A percentile compares a stretch with the other conserved stretches of the same genome.
phyloP scores from a whole-genome alignment of 176 grass and related monocot species.

The Zea luxurians region DNA sequence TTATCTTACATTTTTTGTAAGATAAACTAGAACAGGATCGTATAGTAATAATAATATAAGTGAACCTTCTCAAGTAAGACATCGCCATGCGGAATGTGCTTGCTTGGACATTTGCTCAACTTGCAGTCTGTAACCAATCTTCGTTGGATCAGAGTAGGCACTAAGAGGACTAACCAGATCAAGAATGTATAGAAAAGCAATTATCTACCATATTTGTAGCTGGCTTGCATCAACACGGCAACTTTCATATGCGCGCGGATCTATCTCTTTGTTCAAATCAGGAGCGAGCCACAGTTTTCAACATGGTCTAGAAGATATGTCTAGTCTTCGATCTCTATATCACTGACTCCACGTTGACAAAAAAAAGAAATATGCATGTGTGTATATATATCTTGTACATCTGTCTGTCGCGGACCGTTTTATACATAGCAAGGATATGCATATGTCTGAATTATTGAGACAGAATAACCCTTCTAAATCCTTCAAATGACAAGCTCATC shows the following conservation, averaged over 20 bases:
- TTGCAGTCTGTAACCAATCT: neutral
- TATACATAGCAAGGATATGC: neutral
- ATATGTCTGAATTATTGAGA: conserved; percentile 27
- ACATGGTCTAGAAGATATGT: conserved; percentile 23
- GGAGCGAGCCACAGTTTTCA: neutral
- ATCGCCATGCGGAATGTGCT: neutral
- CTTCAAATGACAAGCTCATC: neutral
- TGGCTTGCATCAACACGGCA: neutral
- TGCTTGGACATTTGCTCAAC: neutral
- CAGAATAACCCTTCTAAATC: neutral
- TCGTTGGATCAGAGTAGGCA: neutral
- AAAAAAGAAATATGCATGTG: no score
- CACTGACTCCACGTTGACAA: neutral
- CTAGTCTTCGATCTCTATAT: neutral
- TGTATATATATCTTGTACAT: neutral
- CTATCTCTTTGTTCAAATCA: neutral
- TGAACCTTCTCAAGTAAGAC: conserved; percentile 1
- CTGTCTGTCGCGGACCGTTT: neutral
- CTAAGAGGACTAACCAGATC: neutral
- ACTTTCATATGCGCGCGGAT: neutral
- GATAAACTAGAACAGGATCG: neutral
- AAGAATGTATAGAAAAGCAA: neutral
- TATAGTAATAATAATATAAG: neutral
- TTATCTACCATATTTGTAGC: neutral
- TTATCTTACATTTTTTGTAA: neutral